phyloP scores from a whole-genome alignment of 306 rosid species.

The Lupinus albus region DNA sequence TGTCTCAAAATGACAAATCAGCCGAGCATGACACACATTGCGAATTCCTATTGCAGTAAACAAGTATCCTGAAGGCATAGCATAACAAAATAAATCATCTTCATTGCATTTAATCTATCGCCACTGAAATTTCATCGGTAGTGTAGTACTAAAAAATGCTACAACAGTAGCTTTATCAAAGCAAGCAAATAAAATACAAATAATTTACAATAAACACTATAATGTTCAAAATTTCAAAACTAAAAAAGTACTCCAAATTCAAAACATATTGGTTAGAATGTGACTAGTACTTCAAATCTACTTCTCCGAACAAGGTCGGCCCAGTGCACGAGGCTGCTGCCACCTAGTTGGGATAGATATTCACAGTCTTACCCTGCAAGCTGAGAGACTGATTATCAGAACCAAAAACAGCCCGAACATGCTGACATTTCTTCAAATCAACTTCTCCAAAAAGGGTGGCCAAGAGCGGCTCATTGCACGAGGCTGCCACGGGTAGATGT shows the following conservation, averaged over 20 bases:
- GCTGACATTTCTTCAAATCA: too few species aligned
- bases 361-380: too few species aligned
- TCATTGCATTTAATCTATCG: conserved; percentile 8
- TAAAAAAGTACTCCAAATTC: background rate
- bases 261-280: background rate
- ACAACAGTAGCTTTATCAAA: background rate
- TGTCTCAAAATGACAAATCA: conserved; percentile 42
- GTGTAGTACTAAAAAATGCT: background rate
- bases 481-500: too few species aligned
- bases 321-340: too few species aligned
- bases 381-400: too few species aligned
- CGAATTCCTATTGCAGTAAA: conserved; percentile 28
- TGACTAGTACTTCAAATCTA: background rate
- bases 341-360: too few species aligned
- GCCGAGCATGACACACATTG: conserved; percentile 28
- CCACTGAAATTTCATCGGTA: background rate
- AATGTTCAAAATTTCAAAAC: background rate
- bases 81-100: conserved; percentile 28
- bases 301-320: background rate
- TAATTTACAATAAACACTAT: background rate
- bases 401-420: too few species aligned
- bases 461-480: too few species aligned
- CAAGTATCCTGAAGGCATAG: conserved; percentile 39
- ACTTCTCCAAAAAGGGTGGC: too few species aligned
- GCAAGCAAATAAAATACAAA: background rate